A percentile compares a stretch with the other conserved stretches of the same genome.
phyloP scores from a whole-genome alignment of 108 stramenopile genomes.

The Stephanodiscus minutulus region DNA sequence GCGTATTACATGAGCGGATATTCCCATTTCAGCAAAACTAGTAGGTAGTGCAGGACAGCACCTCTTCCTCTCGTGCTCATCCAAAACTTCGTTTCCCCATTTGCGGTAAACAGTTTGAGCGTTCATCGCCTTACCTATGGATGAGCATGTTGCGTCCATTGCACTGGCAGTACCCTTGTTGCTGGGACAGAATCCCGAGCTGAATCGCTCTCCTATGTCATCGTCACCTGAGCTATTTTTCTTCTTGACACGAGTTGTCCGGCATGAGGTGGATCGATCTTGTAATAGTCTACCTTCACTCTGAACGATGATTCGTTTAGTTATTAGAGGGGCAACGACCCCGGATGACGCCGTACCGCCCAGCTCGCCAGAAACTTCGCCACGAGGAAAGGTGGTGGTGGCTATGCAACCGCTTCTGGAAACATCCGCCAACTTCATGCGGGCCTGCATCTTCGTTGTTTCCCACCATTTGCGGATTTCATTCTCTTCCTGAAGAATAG shows the following conservation, averaged over 20 bases:
- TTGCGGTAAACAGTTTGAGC: constrained; percentile 15
- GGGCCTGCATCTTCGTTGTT: constrained; percentile 9
- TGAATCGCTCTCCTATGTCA: constrained; percentile 13
- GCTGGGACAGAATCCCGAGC: constrained; percentile 6
- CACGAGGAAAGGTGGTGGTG: constrained; percentile 1
- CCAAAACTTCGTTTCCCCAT: constrained; percentile 44
- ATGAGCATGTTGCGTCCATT: not conserved
- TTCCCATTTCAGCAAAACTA: constrained; percentile 15
- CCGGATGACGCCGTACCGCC: not conserved
- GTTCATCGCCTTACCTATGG: not conserved
- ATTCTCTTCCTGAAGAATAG: constrained; percentile 28
- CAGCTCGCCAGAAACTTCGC: constrained; percentile 10
- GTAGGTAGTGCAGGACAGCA: constrained; percentile 44
- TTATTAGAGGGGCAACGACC: not conserved
- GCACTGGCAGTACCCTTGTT: not conserved
- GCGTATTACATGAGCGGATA: constrained; percentile 30
- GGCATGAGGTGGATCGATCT: not conserved
- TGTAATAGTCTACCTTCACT: constrained; percentile 9
- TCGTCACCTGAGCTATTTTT: not conserved
- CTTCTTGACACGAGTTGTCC: constrained; percentile 4
- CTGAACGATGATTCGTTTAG: constrained; percentile 19
- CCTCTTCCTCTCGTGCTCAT: constrained; percentile 27
- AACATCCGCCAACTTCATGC: not conserved
- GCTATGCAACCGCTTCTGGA: not conserved
- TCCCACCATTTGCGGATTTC: constrained; percentile 24